A percentile compares a stretch with the other conserved stretches of the same genome.
Conservation (phyloP, 176 grass and related monocot species). For the Lolium multiflorum region DNA sequence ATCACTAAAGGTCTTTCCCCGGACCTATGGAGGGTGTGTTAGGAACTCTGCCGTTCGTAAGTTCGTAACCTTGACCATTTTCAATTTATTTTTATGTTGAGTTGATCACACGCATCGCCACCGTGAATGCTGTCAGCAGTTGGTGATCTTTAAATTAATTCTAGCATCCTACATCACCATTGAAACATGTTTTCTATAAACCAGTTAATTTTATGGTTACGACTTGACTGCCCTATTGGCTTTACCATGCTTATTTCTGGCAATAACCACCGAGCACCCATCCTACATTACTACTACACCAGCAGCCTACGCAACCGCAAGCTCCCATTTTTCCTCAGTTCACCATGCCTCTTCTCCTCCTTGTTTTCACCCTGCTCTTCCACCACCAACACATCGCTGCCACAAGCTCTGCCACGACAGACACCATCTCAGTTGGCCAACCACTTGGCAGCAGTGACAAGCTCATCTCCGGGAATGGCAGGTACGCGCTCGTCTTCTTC, state of each 20-base stretch:
- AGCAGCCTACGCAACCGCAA: background rate
- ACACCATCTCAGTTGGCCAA: constrained; percentile 21
- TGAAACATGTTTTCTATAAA: background rate
- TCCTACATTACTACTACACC: constrained; percentile 33
- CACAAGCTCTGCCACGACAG: background rate
- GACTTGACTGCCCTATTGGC: background rate
- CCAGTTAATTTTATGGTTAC: background rate
- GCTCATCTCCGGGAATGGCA: constrained; percentile 31
- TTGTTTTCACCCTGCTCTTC: constrained; percentile 5
- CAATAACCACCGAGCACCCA: background rate
- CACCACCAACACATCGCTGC: background rate
- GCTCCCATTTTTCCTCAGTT: background rate
- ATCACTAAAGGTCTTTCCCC: background rate
- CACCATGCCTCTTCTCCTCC: background rate
- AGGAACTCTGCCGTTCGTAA: background rate
- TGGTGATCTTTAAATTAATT: background rate
- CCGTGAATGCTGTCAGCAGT: background rate
- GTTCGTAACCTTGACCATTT: background rate
- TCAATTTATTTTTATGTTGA: background rate
- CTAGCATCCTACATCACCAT: background rate
- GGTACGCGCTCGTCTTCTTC: constrained; percentile 30
- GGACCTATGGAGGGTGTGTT: background rate
- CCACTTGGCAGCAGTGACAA: constrained; percentile 27
- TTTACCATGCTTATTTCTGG: background rate
- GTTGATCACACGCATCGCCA: background rate